Conservation (phyloP, 2,329 filamentous ascomycete species). For the Fusarium secorum region DNA sequence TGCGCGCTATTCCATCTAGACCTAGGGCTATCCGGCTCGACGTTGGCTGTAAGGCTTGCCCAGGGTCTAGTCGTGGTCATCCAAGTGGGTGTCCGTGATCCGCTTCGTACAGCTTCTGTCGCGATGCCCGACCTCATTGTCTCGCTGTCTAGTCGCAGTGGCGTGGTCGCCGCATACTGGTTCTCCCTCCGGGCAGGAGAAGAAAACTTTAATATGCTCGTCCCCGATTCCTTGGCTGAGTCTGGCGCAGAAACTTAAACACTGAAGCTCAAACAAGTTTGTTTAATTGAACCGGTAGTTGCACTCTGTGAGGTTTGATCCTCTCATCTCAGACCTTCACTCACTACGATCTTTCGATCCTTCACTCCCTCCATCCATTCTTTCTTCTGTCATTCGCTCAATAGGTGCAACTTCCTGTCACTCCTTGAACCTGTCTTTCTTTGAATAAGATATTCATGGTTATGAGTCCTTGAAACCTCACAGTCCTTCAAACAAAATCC, state of each 20-base stretch:
- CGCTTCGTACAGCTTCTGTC: slow-evolving; percentile 17
- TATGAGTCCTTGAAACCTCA: slow-evolving; percentile 6
- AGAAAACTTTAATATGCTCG: slow-evolving; percentile 23
- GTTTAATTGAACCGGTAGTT: slow-evolving; percentile 16
- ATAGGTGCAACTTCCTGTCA: slow-evolving; percentile 3
- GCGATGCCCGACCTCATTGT: slow-evolving; percentile 27
- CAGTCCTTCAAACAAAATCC: slow-evolving; percentile 14
- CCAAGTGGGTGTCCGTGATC: slow-evolving; percentile 6
- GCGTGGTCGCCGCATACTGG: slow-evolving; percentile 16
- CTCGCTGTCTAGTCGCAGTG: slow-evolving; percentile 14
- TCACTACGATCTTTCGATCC: slow-evolving; percentile 9
- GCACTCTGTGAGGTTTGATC: neutral
- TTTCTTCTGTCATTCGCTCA: slow-evolving; percentile 8
- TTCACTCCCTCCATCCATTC: slow-evolving; percentile 15
- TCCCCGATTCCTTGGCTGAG: neutral
- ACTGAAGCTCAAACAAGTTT: slow-evolving; percentile 14
- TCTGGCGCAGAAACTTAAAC: slow-evolving; percentile 11
- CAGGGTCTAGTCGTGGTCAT: slow-evolving; percentile 10
- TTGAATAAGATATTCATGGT: neutral
- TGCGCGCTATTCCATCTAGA: neutral
- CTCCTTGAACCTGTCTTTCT: slow-evolving; percentile 11
- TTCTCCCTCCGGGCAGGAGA: slow-evolving; percentile 9
- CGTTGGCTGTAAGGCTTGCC: slow-evolving; percentile 5
- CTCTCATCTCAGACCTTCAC: neutral
- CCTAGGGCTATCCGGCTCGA: slow-evolving; percentile 6